Conservation (phyloP, 148 eudicot species). For the Cornus controversa region DNA sequence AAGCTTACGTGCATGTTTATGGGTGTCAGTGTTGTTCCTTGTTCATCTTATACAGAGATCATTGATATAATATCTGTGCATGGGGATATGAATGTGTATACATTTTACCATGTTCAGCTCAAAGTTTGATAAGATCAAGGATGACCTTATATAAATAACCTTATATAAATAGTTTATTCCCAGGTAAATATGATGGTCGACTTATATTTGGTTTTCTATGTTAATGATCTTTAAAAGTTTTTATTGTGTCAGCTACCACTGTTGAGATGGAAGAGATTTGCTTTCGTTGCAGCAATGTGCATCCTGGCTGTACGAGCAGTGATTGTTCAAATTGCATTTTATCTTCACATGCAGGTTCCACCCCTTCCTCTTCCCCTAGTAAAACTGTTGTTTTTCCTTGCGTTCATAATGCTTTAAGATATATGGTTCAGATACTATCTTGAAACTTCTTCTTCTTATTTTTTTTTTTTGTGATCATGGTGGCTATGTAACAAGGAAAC, state of each 20-base stretch:
- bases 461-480: background rate
- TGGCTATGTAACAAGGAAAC: background rate
- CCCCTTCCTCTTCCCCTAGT: background rate
- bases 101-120: background rate
- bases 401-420: background rate
- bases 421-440: background rate
- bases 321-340: constrained; percentile 94
- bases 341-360: constrained; percentile 83
- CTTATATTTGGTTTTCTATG: background rate
- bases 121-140: background rate
- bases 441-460: background rate
- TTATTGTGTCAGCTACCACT: constrained; percentile 61
- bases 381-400: background rate
- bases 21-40: no score
- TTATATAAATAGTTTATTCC: no score
- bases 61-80: background rate
- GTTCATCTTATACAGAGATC: no score
- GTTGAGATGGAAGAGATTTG: constrained; percentile 97
- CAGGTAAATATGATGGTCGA: background rate
- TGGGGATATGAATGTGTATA: background rate
- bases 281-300: constrained; percentile 91
- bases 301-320: constrained; percentile 94
- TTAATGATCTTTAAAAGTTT: constrained; percentile 14
- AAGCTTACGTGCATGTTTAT: no score
- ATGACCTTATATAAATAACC: no score